Evolutionary conservation across 768 basidiomycete species (phyloP), one percentile per base, ranked within the genome.

Genomic region (Xerocomellus intermedius): DNA sequence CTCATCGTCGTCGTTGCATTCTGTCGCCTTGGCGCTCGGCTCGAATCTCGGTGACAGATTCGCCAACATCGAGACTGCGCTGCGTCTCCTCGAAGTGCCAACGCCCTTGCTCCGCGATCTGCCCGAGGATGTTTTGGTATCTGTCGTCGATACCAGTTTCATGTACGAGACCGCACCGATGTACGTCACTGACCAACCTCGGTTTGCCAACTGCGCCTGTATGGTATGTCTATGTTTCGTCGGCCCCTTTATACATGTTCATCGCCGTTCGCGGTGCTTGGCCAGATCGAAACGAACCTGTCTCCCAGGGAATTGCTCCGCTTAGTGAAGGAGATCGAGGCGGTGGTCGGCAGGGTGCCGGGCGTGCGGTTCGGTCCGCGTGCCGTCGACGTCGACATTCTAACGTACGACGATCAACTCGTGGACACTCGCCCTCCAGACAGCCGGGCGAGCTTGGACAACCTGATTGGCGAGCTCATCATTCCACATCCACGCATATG

Each of bases 121-220:
- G 0, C 54, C 59, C 48, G 59, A 49, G 13, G 57, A 69, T 32
- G 69, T 69, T 0, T 61, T 61, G 26, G 69, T 79, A 2, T 65
- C 64, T 16, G 76, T 96, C 28, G 70, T 85, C 21, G 79, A 91
- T 62, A 94, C 92, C 1, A 94, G 92, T 66, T 91, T 94, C 72
- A 67, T 98, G 75, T 98, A 98, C 67, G 89, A 98, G 72, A 94
- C 89, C 19, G 79, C 86, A 12, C 92, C 97, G 0, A 98, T 99
- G 97, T 98, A 99, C 68, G 88, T 96, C 41, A 82, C 82, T 12
- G 87, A 97, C 54, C 97, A 99, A 68, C 89, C 87, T 13, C 74
- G 77, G 35, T 98, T 98, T 72, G 80, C 89, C 55, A 99, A 98
- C 64, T 89, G 91, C 59, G 91, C 91, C n/a, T 89, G 93, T 57